These are phyloP conservation scores for Penicillium vulpinum DNA, from an alignment of 2,329 filamentous ascomycete species.

Conservation along the genomic window DNA sequence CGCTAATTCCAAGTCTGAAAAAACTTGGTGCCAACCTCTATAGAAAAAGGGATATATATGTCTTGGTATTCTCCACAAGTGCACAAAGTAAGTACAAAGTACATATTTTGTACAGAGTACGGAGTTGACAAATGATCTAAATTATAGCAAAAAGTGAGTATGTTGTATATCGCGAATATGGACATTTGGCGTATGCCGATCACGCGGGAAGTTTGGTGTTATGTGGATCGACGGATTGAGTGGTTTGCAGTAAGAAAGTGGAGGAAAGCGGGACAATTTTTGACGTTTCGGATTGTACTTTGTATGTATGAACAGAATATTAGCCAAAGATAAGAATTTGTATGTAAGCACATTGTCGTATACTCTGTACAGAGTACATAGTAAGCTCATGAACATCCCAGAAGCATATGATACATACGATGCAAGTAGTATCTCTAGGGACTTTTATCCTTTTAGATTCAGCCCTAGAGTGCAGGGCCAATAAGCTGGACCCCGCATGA, in stretches of 20 bases:
- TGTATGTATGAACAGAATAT: too few species aligned
- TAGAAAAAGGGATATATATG: neutral
- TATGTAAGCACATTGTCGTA: neutral
- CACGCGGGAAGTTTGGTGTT: slow-evolving; percentile 24
- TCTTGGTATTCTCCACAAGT: neutral
- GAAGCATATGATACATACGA: too few species aligned
- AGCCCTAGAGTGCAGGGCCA: too few species aligned
- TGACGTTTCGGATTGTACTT: neutral
- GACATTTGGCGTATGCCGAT: slow-evolving; percentile 26
- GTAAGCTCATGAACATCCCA: too few species aligned
- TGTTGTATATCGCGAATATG: neutral
- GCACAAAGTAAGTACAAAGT: too few species aligned
- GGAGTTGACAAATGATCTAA: neutral
- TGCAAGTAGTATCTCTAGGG: too few species aligned
- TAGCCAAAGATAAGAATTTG: slow-evolving; percentile 3
- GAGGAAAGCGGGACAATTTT: slow-evolving; percentile 4
- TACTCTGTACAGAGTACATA: too few species aligned
- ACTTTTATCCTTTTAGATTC: too few species aligned
- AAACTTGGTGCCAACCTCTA: neutral
- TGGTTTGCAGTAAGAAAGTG: slow-evolving; percentile 7
- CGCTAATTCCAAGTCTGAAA: neutral
- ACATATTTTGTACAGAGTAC: neutral
- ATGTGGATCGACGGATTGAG: slow-evolving; percentile 16
- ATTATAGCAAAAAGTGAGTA: neutral
- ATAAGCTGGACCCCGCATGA: too few species aligned